Base-by-base conservation (phyloP, 176 grass and related monocot species). In the Tillandsia leiboldiana region DNA sequence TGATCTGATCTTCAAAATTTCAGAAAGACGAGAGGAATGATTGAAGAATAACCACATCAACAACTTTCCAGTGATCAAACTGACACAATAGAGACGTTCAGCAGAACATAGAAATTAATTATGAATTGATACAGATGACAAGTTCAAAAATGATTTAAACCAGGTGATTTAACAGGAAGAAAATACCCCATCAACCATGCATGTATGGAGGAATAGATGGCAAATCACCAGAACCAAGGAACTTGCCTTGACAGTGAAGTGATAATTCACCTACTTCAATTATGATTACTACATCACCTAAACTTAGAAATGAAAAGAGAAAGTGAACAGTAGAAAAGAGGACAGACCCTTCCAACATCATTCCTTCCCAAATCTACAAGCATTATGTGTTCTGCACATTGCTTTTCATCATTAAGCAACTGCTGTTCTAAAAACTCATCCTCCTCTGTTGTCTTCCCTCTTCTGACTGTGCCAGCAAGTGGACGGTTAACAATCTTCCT, bases 351-450 rank as follows among this genome's bases (percentile, higher is more conserved):
- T 76, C 87, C 91, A 59, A 96, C 87, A 91, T 96, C 91, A 71
- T 96, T 96, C 64, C 87, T 81, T 68, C 91, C 91, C 85, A 96
- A 85, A 73, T 96, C 91, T 14, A 96, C 91, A 63, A 96, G 91
- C 91, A 96, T 96, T 59, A 96, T 96, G 71, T 96, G 91, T 73
- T 96, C 91, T 6, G 91, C 91, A 67, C 87, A 81, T 74, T 96
- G 91, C 64, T 96, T 96, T 76, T 96, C 73, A 76, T 96, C 91
- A 73, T 66, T 87, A 12, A 96, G 70, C 54, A 96, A 56, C 3
- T 71, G 56, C 50, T 85, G 26, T 64, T 96, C 87, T 69, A 80
- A 72, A 74, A 88, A 73, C 68, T 85, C 28, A 77, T 96, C 91
- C 77, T 91, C 87, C 49, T 83, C 76, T 26, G 87, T 83, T 70